Conservation (phyloP, 2,329 filamentous ascomycete species). For the Westerdykella ornata region DNA sequence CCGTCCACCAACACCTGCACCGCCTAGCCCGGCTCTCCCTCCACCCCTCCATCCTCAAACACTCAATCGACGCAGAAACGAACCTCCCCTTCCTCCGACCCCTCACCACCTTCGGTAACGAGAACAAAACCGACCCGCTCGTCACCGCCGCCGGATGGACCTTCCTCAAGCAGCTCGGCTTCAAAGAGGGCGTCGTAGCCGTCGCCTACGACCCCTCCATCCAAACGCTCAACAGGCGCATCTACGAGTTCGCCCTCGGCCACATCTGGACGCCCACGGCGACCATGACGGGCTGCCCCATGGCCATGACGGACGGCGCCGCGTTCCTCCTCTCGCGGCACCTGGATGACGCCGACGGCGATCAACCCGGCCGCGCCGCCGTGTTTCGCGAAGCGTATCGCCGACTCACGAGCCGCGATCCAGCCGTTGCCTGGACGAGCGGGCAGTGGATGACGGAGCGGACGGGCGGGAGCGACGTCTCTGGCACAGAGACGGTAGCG, state of each 20-base stretch:
- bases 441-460: conserved; percentile 76
- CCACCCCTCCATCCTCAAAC: conserved; percentile 13
- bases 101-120: conserved; percentile 54
- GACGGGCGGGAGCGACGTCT: conserved; percentile 62
- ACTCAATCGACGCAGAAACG: conserved; percentile 56
- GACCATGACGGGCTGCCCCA: conserved; percentile 58
- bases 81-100: conserved; percentile 57
- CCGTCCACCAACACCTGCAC: conserved; percentile 14
- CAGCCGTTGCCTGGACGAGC: conserved; percentile 56
- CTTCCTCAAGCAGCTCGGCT: conserved; percentile 53
- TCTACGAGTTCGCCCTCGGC: conserved; percentile 53
- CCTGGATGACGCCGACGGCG: conserved; percentile 16
- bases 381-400: conserved; percentile 50
- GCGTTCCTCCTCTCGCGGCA: conserved; percentile 19
- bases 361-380: conserved; percentile 25
- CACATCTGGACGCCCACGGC: conserved; percentile 57
- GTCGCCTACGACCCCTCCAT: conserved; percentile 53
- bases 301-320: conserved; percentile 61
- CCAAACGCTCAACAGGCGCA: conserved; percentile 48
- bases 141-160: conserved; percentile 63
- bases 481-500: conserved; percentile 59
- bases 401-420: conserved; percentile 50
- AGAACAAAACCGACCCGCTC: conserved; percentile 49
- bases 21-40: conserved; percentile 16
- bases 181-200: conserved; percentile 53